Evolutionary conservation across 2,329 filamentous ascomycete species (phyloP).

Genomic region (Claviceps monticola): DNA sequence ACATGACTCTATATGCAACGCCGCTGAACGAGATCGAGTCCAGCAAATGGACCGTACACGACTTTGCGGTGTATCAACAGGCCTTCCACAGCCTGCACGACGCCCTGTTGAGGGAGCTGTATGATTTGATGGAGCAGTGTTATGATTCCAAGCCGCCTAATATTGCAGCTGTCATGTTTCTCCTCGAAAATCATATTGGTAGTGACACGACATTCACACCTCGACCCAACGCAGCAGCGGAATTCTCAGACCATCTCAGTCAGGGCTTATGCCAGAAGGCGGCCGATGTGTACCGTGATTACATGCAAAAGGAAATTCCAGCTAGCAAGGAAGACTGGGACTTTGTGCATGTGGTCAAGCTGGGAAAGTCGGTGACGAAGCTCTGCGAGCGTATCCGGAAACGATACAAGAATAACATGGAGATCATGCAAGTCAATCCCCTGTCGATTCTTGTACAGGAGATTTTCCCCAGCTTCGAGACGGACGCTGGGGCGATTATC

Average conservation of each 20-base stretch:
- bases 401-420: constrained; percentile 74
- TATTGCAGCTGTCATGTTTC: constrained; percentile 63
- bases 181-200: constrained; percentile 73
- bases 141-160: constrained; percentile 80
- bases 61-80: constrained; percentile 59
- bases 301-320: constrained; percentile 69
- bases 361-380: constrained; percentile 75
- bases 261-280: constrained; percentile 62
- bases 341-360: constrained; percentile 76
- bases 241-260: constrained; percentile 59
- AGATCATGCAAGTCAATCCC: constrained; percentile 62
- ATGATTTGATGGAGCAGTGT: constrained; percentile 72
- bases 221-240: constrained; percentile 52
- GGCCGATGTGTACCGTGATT: constrained; percentile 61
- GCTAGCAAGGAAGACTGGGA: constrained; percentile 74
- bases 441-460: constrained; percentile 63
- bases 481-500: constrained; percentile 77
- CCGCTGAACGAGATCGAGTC: constrained; percentile 42
- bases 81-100: constrained; percentile 66
- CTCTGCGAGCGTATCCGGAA: constrained; percentile 84
- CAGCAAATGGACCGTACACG: constrained; percentile 53
- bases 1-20: constrained; percentile 36
- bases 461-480: constrained; percentile 79
- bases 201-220: constrained; percentile 63
- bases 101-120: constrained; percentile 72